Base-by-base conservation (phyloP, 2,329 filamentous ascomycete genomes). In the Bipolaris zeicola region DNA sequence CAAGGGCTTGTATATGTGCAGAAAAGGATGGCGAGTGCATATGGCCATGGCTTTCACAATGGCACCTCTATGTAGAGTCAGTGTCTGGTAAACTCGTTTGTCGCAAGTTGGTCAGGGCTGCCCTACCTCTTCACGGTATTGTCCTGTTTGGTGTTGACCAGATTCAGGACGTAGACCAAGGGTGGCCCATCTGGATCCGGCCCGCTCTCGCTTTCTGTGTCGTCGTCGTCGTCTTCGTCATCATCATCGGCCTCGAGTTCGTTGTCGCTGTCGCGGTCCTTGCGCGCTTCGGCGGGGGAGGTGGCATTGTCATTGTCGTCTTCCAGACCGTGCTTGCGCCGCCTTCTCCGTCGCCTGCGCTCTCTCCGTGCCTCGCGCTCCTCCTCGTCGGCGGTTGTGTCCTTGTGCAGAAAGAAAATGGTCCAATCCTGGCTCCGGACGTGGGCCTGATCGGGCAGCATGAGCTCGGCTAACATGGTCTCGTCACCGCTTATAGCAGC, bases 21-120 rank as follows among this genome's bases (percentile, higher is more conserved):
- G 80, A 77, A 99, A 99, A 3, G 95, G 93, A 80, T 99, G 95
- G 41, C 95, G 84, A 6, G 95, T 99, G 81, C 95, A 99, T 66
- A 99, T 97, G 28, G 95, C 95, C 95, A 99, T 99, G 39, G 95
- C 92, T 75, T 98, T 98, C 56, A 98, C 94, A 47, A 97, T 85
- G 18, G 95, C 95, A 56, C 95, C 95, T 83, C 95, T 88, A 59
- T 26, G 44, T 33, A 22, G 48, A 45, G 60, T 68, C 34, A 69
- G 63, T 55, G 33, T 49, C 22, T 36, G 46, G 47, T 33, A 16
- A 20, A 10, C 4, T 18, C 20, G 16, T 26, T 43, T 6, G 42
- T 20, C 14, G 33, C 33, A 36, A 37, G 28, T 11, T 31, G 10
- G 5, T 28, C 11, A 3, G 28, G 28, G 28, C 8, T 4, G 26